phyloP scores from a whole-genome alignment of 2,329 filamentous ascomycete species.

The Fusarium continuum region DNA sequence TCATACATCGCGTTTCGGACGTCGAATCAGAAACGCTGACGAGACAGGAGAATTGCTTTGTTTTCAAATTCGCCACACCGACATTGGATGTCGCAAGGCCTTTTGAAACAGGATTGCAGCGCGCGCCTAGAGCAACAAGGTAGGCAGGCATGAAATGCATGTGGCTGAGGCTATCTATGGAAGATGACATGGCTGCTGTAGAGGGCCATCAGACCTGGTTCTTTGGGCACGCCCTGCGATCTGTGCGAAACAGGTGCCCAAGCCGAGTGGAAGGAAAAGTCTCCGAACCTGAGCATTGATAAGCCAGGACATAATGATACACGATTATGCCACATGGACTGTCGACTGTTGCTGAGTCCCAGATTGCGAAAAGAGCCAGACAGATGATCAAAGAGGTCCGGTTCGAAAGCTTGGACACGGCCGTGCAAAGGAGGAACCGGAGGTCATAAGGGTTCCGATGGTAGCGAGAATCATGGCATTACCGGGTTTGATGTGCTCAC shows the following conservation, averaged over 20 bases:
- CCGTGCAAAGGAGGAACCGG: not conserved
- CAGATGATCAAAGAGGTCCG: not conserved
- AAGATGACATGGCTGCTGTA: not conserved
- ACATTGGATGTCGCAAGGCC: constrained; percentile 36
- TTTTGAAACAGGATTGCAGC: constrained; percentile 2
- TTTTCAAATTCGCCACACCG: constrained; percentile 39
- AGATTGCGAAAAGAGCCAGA: not conserved
- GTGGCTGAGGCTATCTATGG: constrained; percentile 9
- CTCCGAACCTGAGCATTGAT: not conserved
- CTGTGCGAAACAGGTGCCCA: not conserved
- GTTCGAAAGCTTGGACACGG: not conserved
- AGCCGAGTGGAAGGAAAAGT: not conserved
- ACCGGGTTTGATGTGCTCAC: constrained; percentile 14
- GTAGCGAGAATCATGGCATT: constrained; percentile 6
- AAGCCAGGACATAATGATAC: not conserved
- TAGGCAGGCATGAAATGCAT: not conserved
- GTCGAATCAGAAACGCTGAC: constrained; percentile 8
- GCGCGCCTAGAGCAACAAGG: not conserved
- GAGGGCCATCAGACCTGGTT: not conserved
- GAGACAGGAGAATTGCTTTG: constrained; percentile 26
- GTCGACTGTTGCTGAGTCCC: not conserved
- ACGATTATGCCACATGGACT: not conserved
- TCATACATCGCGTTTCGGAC: not conserved
- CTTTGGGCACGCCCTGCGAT: not conserved
- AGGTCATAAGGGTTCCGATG: constrained; percentile 1